Conservation (phyloP, 2,329 filamentous ascomycete species). For the Scytalidium lignicola region DNA sequence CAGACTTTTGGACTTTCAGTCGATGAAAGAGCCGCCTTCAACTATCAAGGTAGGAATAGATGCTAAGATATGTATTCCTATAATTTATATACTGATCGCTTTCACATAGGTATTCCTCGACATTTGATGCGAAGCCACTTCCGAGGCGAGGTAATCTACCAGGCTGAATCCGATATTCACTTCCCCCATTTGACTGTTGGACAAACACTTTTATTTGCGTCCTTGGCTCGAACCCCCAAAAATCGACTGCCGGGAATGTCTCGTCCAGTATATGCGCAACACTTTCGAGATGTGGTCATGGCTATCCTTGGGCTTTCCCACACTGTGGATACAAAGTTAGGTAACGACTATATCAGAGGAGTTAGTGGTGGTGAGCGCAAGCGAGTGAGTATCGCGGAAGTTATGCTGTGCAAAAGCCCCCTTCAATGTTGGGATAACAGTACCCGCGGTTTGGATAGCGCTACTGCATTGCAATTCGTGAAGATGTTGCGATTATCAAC, state of each 20-base stretch:
- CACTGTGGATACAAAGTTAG: constrained; percentile 57
- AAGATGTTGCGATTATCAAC: constrained; percentile 59
- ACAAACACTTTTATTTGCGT: constrained; percentile 64
- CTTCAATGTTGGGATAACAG: constrained; percentile 68
- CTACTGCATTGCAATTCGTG: constrained; percentile 67
- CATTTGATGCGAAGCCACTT: constrained; percentile 39
- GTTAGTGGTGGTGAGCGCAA: constrained; percentile 63
- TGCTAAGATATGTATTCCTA: neutral
- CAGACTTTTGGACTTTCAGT: constrained; percentile 52
- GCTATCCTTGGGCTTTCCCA: constrained; percentile 59
- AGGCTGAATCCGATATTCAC: constrained; percentile 67
- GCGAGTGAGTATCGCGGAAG: constrained; percentile 57
- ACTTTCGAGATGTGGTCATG: constrained; percentile 49
- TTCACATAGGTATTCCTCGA: neutral
- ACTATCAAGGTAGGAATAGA: constrained; percentile 51
- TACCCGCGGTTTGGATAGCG: constrained; percentile 66
- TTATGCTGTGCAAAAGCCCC: constrained; percentile 32
- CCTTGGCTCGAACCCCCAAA: constrained; percentile 40
- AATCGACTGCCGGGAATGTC: constrained; percentile 36
- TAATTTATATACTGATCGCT: constrained; percentile 8
- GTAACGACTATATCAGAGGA: constrained; percentile 54
- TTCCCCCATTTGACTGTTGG: constrained; percentile 68
- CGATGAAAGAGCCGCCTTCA: constrained; percentile 43
- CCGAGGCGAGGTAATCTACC: constrained; percentile 59
- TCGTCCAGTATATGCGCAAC: constrained; percentile 47